These are phyloP conservation scores for Parasitella parasitica DNA, from an alignment of 371 early-diverging fungal genomes.

Conservation along the genomic window DNA sequence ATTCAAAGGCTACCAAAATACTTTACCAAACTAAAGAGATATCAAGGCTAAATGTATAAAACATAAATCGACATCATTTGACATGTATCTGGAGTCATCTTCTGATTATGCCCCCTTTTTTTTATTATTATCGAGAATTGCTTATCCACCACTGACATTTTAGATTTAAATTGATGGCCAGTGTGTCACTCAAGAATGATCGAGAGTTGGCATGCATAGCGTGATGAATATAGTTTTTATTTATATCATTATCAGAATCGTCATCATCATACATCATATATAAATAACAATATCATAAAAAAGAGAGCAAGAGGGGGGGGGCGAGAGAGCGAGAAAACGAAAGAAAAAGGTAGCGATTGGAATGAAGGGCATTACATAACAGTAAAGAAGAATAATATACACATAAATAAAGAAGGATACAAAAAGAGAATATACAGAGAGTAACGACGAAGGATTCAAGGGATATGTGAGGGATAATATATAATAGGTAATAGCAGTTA, in stretches of 20 bases:
- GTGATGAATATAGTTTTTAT: background rate
- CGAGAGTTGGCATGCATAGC: too few species aligned
- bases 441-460: background rate
- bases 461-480: background rate
- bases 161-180: background rate
- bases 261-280: background rate
- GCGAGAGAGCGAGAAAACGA: background rate
- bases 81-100: background rate
- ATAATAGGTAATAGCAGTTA: background rate
- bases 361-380: constrained; percentile 4
- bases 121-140: background rate
- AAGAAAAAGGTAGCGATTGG: background rate
- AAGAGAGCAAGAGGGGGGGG: background rate
- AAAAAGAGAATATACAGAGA: background rate
- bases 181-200: background rate
- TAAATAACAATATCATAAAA: background rate
- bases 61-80: background rate
- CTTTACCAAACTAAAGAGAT: background rate
- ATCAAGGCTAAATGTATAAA: background rate
- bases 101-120: too few species aligned
- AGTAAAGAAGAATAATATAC: background rate
- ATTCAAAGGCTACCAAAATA: too few species aligned
- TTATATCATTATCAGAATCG: background rate
- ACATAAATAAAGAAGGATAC: background rate
- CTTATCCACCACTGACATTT: background rate